phyloP scores from a whole-genome alignment of 768 basidiomycete genomes.

The Kwoniella mangroviensis region DNA sequence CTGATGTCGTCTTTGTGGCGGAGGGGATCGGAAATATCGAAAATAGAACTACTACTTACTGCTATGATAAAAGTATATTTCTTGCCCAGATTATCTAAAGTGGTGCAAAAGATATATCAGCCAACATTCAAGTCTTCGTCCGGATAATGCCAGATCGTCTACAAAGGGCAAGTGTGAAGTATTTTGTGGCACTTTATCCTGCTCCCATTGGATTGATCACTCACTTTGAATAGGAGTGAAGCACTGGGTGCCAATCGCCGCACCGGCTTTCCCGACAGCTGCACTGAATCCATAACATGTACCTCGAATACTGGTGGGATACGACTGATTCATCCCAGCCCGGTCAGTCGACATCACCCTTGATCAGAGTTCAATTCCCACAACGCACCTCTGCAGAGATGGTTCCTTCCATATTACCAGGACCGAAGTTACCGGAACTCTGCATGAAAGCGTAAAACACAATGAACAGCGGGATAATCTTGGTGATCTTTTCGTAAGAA shows the following conservation, averaged over 20 bases:
- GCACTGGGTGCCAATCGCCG: slow-evolving; percentile 55
- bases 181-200: neutral
- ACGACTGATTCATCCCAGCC: slow-evolving; percentile 59
- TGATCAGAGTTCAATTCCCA: neutral
- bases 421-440: slow-evolving; percentile 68
- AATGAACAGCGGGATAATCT: slow-evolving; percentile 69
- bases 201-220: neutral
- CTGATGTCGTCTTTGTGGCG: neutral
- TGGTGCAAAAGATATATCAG: neutral
- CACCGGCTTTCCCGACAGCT: slow-evolving; percentile 62
- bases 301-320: slow-evolving; percentile 67
- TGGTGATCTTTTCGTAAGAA: slow-evolving; percentile 68
- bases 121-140: no score
- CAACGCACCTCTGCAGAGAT: slow-evolving; percentile 32
- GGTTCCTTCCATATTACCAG: slow-evolving; percentile 65
- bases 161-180: no score
- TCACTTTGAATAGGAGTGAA: slow-evolving; percentile 44
- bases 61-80: slow-evolving; percentile 51
- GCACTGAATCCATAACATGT: slow-evolving; percentile 66
- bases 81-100: slow-evolving; percentile 37
- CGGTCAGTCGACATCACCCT: neutral
- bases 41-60: slow-evolving; percentile 1
- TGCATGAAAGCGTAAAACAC: slow-evolving; percentile 76
- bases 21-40: neutral
- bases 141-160: no score